Conservation (phyloP, 2,329 filamentous ascomycete genomes). For the Alternaria rosae region DNA sequence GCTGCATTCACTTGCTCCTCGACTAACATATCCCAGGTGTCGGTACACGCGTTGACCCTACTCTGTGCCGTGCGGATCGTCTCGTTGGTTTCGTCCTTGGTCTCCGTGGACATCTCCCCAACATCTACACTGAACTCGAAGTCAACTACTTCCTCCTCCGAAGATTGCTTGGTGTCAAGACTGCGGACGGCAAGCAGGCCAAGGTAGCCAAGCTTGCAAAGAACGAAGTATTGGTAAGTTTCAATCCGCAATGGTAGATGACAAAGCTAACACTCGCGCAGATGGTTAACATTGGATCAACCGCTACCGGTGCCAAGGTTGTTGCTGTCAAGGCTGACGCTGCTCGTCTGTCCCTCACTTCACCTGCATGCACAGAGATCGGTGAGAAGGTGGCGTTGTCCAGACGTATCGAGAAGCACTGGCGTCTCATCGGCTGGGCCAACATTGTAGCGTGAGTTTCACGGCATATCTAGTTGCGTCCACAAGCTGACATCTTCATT, state of each 20-base stretch:
- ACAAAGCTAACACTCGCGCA: conserved; percentile 24
- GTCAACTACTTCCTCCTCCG: conserved; percentile 98
- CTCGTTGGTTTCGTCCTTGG: conserved; percentile 97
- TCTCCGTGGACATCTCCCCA: conserved; percentile 89
- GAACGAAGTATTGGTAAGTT: conserved; percentile 82
- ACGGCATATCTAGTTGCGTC: background rate
- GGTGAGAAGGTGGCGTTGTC: conserved; percentile 97
- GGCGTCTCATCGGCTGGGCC: conserved; percentile 64
- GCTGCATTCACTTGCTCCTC: background rate
- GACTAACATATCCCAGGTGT: conserved; percentile 65
- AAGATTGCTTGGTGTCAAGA: conserved; percentile 93
- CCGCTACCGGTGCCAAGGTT: conserved; percentile 96
- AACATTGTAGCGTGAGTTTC: conserved; percentile 53
- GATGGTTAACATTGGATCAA: conserved; percentile 99
- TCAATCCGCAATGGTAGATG: background rate
- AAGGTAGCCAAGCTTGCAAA: conserved; percentile 98
- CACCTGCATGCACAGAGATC: conserved; percentile 93
- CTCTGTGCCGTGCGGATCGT: conserved; percentile 97
- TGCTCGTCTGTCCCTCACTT: conserved; percentile 91
- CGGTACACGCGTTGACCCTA: conserved; percentile 95
- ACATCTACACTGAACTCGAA: conserved; percentile 98
- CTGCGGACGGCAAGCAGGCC: conserved; percentile 97
- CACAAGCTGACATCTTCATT: conserved; percentile 25
- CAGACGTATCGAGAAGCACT: conserved; percentile 98
- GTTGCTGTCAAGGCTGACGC: conserved; percentile 97